phyloP scores from a whole-genome alignment of 2,329 filamentous ascomycete genomes.

The Pyricularia sp. region DNA sequence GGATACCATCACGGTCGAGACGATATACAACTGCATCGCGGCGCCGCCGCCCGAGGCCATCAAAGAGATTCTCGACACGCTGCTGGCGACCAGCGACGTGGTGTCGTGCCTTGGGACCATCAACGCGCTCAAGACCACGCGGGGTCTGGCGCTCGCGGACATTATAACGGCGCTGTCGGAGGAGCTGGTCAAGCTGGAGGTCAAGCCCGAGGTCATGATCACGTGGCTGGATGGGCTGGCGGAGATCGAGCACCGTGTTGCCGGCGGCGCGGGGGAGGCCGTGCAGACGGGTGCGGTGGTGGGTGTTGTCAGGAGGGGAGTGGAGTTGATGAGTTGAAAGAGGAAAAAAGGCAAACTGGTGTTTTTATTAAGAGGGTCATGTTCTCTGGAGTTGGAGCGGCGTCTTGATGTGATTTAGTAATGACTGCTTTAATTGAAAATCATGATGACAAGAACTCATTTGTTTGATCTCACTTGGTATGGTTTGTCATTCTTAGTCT shows the following conservation, averaged over 20 bases:
- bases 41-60: constrained; percentile 89
- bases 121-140: constrained; percentile 74
- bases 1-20: constrained; percentile 77
- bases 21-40: constrained; percentile 96
- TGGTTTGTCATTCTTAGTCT: background rate
- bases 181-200: constrained; percentile 73
- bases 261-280: constrained; percentile 75
- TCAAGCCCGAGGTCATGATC: constrained; percentile 78
- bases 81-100: constrained; percentile 78
- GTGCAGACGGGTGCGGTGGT: constrained; percentile 92
- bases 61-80: constrained; percentile 69
- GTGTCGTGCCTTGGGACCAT: constrained; percentile 82
- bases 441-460: background rate
- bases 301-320: constrained; percentile 78
- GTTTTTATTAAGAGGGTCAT: background rate
- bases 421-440: background rate
- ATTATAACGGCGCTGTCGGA: constrained; percentile 83
- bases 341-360: background rate
- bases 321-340: constrained; percentile 52
- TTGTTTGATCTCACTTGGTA: background rate
- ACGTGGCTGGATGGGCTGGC: constrained; percentile 86
- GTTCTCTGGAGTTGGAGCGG: background rate
- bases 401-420: background rate
- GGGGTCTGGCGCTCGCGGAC: constrained; percentile 85
- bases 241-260: constrained; percentile 84